Evolutionary conservation across 106 monocot species (phyloP).

Genomic region (Allium cepa): DNA sequence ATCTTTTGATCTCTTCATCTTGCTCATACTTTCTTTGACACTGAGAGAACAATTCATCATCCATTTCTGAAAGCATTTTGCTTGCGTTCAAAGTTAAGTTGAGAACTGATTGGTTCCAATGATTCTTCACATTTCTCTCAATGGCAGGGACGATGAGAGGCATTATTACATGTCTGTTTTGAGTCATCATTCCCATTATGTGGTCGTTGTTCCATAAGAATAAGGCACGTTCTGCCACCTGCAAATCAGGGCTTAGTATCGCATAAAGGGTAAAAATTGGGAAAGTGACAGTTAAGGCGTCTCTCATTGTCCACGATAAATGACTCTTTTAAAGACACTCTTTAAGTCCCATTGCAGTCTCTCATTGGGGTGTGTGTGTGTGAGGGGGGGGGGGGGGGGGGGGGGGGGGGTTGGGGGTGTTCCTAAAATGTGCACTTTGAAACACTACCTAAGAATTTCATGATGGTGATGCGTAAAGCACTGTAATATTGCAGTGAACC

Average conservation of each 20-base stretch:
- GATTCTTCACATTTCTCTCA: conserved; percentile 48
- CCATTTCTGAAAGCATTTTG: conserved; percentile 86
- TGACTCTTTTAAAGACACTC: no score
- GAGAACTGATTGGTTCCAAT: conserved; percentile 82
- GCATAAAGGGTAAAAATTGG: no score
- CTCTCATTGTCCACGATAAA: no score
- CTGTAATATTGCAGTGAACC: no score
- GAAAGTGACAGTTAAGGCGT: no score
- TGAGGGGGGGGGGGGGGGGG: no score
- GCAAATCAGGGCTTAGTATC: conserved; percentile 3
- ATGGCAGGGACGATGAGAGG: conserved; percentile 68
- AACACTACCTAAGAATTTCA: no score
- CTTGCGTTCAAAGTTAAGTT: conserved; percentile 66
- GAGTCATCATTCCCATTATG: conserved; percentile 56
- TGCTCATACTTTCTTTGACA: conserved; percentile 53
- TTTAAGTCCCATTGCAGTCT: no score
- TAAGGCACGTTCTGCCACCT: conserved; percentile 86
- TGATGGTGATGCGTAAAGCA: no score
- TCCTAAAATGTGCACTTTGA: no score
- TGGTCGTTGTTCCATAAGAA: conserved; percentile 95
- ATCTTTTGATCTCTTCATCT: conserved; percentile 40
- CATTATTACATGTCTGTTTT: conserved; percentile 58
- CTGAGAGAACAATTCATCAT: conserved; percentile 54
- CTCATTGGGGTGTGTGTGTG: no score
- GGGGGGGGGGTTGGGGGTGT: no score